phyloP scores from a whole-genome alignment of 2,329 filamentous ascomycete species.

The Fusarium virguliforme region DNA sequence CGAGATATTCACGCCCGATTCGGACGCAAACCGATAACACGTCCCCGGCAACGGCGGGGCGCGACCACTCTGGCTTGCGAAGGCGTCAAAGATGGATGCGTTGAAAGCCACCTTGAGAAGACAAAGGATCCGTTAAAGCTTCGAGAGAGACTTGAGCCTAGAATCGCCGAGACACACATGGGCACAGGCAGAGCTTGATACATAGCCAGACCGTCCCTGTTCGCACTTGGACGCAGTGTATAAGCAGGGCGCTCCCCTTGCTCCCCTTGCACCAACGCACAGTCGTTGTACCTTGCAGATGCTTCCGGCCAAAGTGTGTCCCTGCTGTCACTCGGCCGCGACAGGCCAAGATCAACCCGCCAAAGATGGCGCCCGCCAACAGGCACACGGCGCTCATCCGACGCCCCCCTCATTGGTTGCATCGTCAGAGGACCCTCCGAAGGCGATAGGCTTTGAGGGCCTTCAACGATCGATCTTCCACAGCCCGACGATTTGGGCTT shows the following conservation, averaged over 20 bases:
- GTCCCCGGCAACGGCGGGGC: slow-evolving; percentile 14
- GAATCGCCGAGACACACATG: slow-evolving; percentile 8
- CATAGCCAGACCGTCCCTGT: too few species aligned
- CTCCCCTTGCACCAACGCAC: slow-evolving; percentile 4
- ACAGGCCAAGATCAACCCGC: not conserved
- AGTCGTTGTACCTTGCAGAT: slow-evolving; percentile 12
- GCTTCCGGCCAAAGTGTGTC: slow-evolving; percentile 8
- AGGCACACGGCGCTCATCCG: not conserved
- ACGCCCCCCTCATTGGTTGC: not conserved
- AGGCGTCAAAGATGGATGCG: slow-evolving; percentile 17
- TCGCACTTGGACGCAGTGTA: too few species aligned
- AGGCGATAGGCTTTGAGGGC: slow-evolving; percentile 11
- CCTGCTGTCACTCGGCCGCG: slow-evolving; percentile 3
- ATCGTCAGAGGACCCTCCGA: slow-evolving; percentile 11
- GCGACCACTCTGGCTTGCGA: not conserved
- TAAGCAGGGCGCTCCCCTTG: too few species aligned
- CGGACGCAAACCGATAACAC: slow-evolving; percentile 14
- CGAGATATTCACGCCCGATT: slow-evolving; percentile 26
- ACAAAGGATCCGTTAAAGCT: not conserved
- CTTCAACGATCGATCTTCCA: not conserved
- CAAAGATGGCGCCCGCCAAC: not conserved
- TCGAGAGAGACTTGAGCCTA: not conserved
- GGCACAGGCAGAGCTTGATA: not conserved
- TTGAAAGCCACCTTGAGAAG: not conserved
- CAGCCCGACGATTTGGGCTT: not conserved